Base-by-base conservation (phyloP, 441 rosid species). In the Croton laevigatus region DNA sequence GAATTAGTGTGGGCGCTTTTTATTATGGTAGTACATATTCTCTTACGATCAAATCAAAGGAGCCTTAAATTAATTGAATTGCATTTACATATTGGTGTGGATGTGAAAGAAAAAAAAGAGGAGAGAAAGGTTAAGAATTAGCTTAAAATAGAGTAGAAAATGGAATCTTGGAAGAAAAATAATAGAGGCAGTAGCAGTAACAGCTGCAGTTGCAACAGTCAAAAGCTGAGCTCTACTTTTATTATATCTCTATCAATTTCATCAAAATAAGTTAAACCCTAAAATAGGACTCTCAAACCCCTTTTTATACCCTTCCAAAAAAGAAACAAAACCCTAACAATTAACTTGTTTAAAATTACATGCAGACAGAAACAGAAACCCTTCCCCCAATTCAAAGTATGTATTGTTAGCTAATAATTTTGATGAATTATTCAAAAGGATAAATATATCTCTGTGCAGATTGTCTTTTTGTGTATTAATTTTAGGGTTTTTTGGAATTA, bases 101-200 rank as follows among this genome's bases (percentile, higher is more conserved):
- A 22, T 6, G 37, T 0, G 10, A 5, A 16, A 1, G n/a, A 37
- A 61, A 42, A 49, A 34, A 53, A 48, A 20, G 12, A n/a, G 40
- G 7, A 3, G 7, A 10, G 49, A 10, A 14, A 32, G 0, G 19
- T 46, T 46, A 7, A 2, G 70, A 45, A 59, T 62, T 70, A 80
- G 79, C 72, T 78, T 68, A 80, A 27, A 27, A 79, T 70, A 78
- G 62, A 74, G 69, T 73, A 66, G 79, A 76, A 71, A 72, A 71
- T n/a, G 71, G 78, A 67, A 72, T 65, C 66, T 57, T 58, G 74
- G 42, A 71, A 27, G 54, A 65, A 49, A 72, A 75, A 75, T 73
- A 68, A 76, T 57, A 72, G 81, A 80, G 62, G 75, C 8, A 27
- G 61, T 58, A 23, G 61, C 37, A 57, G 60, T 69, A 23, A 38